phyloP scores from a whole-genome alignment of 345 rosid genomes.

The Dipteronia sinensis region DNA sequence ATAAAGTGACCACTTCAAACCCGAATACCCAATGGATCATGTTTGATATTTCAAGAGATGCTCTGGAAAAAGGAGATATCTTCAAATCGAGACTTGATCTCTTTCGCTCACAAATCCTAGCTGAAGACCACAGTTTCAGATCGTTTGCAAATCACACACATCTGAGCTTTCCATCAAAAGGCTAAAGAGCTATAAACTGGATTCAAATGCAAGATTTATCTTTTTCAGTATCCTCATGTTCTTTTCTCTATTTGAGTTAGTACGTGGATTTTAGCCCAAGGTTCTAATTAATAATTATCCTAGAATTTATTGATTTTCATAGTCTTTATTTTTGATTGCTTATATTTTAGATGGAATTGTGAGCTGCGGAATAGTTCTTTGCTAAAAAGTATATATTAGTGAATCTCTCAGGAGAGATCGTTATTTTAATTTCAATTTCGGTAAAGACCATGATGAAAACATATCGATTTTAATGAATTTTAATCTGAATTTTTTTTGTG shows the following conservation, averaged over 20 bases:
- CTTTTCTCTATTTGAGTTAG: slow-evolving; percentile 5
- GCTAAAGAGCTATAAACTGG: slow-evolving; percentile 73
- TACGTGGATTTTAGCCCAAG: not conserved
- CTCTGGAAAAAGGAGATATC: not conserved
- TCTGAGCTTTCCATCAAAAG: not conserved
- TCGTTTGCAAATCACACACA: not conserved
- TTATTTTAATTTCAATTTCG: too few relatives aligned
- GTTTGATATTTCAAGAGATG: not conserved
- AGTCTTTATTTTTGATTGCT: not conserved
- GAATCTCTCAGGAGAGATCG: too few relatives aligned
- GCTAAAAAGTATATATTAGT: too few relatives aligned
- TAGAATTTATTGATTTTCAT: not conserved
- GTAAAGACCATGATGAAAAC: too few relatives aligned
- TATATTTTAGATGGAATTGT: not conserved
- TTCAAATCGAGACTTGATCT: not conserved
- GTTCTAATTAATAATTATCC: not conserved
- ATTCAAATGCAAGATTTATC: slow-evolving; percentile 92
- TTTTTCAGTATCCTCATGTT: slow-evolving; percentile 86
- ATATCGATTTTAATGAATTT: too few relatives aligned
- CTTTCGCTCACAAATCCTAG: not conserved
- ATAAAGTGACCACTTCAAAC: too few relatives aligned
- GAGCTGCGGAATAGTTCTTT: not conserved
- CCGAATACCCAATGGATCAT: too few relatives aligned
- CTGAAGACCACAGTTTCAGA: not conserved
- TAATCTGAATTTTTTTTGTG: too few relatives aligned